Conservation (phyloP, 2,329 filamentous ascomycete species). For the Helotiales sp. region DNA sequence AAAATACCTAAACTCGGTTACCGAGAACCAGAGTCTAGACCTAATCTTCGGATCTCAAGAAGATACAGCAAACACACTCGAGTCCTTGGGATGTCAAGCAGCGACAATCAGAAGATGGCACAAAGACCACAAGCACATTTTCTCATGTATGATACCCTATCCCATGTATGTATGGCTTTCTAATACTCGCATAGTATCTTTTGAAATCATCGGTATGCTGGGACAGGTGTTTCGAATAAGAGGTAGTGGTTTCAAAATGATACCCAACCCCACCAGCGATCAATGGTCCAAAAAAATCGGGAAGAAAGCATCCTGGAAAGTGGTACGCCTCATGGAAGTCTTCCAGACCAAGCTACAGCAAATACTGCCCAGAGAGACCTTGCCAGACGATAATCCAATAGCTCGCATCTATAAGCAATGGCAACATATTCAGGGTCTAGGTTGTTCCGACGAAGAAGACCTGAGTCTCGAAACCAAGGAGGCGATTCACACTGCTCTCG, state of each 20-base stretch:
- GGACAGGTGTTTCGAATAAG: slow-evolving; percentile 50
- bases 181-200: slow-evolving; percentile 45
- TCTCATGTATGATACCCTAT: slow-evolving; percentile 24
- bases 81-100: slow-evolving; percentile 54
- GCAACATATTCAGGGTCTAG: slow-evolving; percentile 18
- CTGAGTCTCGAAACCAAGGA: slow-evolving; percentile 27
- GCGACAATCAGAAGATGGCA: slow-evolving; percentile 47
- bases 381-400: slow-evolving; percentile 13
- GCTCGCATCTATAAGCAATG: slow-evolving; percentile 21
- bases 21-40: slow-evolving; percentile 33
- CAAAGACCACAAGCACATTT: slow-evolving; percentile 34
- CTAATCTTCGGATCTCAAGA: slow-evolving; percentile 49
- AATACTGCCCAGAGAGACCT: slow-evolving; percentile 11
- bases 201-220: slow-evolving; percentile 61
- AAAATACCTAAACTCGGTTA: slow-evolving; percentile 37
- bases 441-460: slow-evolving; percentile 23
- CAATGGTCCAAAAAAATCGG: slow-evolving; percentile 47
- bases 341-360: slow-evolving; percentile 29
- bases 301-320: slow-evolving; percentile 32
- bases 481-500: slow-evolving; percentile 31
- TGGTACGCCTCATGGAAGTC: slow-evolving; percentile 29
- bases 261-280: slow-evolving; percentile 57
- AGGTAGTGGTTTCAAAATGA: slow-evolving; percentile 50
- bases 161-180: background rate
- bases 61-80: slow-evolving; percentile 54